Conservation (phyloP, 2,329 filamentous ascomycete genomes). For the Chrysoporthe cubensis region DNA sequence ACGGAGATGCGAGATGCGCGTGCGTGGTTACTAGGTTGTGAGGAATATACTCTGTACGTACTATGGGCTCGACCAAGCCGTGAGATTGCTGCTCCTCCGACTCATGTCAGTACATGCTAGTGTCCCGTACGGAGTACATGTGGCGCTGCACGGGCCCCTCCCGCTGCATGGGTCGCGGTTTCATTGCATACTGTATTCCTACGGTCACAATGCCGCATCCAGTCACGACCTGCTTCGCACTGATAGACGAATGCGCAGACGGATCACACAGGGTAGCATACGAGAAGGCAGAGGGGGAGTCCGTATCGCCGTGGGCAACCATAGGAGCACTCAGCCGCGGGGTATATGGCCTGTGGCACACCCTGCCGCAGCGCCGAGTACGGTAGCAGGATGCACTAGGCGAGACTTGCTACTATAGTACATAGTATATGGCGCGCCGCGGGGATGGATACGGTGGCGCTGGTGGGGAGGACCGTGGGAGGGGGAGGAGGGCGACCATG, state of each 20-base stretch:
- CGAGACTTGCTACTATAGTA: no score
- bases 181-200: constrained; percentile 6
- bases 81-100: not conserved
- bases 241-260: not conserved
- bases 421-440: not conserved
- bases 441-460: constrained; percentile 1
- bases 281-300: not conserved
- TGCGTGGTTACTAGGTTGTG: not conserved
- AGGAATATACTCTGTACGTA: not conserved
- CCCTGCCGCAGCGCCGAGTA: no score
- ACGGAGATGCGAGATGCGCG: no score
- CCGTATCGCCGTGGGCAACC: not conserved
- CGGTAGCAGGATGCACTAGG: no score
- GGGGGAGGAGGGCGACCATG: not conserved
- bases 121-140: not conserved
- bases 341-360: no score
- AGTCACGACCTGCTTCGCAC: not conserved
- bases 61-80: not conserved
- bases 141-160: constrained; percentile 3
- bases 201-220: not conserved
- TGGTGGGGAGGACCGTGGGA: not conserved
- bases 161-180: constrained; percentile 5
- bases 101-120: constrained; percentile 4
- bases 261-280: not conserved
- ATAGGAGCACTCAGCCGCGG: no score